Base-by-base conservation (phyloP, 768 basidiomycete genomes). In the Inosperma sp. region DNA sequence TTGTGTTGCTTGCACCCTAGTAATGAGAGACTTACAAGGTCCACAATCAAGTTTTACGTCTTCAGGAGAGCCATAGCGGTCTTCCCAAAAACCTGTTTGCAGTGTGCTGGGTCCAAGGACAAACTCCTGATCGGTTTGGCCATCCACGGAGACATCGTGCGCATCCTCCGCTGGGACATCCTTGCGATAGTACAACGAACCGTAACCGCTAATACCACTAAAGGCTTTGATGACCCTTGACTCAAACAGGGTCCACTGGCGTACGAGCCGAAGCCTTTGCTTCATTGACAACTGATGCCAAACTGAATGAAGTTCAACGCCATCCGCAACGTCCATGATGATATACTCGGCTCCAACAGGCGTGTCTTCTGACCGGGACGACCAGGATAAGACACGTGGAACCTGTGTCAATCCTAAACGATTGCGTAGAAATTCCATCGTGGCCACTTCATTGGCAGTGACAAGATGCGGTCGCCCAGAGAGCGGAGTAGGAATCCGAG, bases 381-480 rank as follows among this genome's bases (percentile, higher is more conserved):
- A 36, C 52, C 52, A 54, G 37, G 52, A 30, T n/a, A 54, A 22
- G 33, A 54, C 52, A 21, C 37, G 31, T 21, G 47, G 52, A 19
- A 54, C 52, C 41, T 43, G 41, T 14, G 47, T 31, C 14, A 54
- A 31, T 21, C 52, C 52, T 27, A 54, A 54, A 36, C 52, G 52
- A 22, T 34, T 34, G 33, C 51, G 21, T 39, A 54, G 47, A 27
- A 54, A 49, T 25, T 48, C 48, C 52, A 54, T 54, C 31, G 53
- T 57, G 9, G 53, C 56, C 12, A 55, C 56, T 55, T 56, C 56
- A 50, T 53, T 57, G 9, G 53, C 53, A 42, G 56, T 57, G 50
- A 42, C 23, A 21, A 57, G 25, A 30, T 57, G 56, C 16, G 48
- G 25, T 49, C 37, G 56, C 4, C 53, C 53, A 39, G 34, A 21